Conservation (phyloP, 2,329 filamentous ascomycete genomes). For the Calonectria henricotiae region DNA sequence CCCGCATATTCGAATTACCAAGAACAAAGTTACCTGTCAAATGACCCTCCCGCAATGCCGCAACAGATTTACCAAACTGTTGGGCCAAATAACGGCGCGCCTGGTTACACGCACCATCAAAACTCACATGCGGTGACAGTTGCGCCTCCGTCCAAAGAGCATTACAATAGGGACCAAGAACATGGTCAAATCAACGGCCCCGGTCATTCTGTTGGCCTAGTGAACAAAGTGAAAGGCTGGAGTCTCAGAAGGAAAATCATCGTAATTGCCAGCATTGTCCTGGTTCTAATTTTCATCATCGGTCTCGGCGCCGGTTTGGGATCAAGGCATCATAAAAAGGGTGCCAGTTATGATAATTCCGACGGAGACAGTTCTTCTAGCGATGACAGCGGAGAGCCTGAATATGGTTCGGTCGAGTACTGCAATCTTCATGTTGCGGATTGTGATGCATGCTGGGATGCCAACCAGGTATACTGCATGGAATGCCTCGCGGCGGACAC, state of each 20-base stretch:
- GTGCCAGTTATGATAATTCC: not conserved
- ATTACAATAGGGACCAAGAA: not conserved
- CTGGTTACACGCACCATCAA: not conserved
- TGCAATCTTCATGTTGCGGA: conserved; percentile 1
- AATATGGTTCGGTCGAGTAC: not conserved
- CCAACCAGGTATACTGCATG: conserved; percentile 1
- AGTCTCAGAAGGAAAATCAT: conserved; percentile 1
- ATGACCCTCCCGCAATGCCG: not conserved
- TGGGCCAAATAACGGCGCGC: not conserved
- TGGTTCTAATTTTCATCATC: not conserved
- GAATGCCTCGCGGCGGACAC: conserved; percentile 2
- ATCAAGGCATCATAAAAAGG: not conserved
- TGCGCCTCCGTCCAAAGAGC: not conserved
- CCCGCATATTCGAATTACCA: not conserved
- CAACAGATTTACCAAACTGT: not conserved
- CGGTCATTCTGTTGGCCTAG: not conserved
- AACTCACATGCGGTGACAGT: not conserved
- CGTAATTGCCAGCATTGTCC: not conserved
- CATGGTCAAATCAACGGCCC: not conserved
- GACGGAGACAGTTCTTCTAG: not conserved
- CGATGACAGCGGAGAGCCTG: not conserved
- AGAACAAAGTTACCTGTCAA: not conserved
- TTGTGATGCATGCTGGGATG: not conserved
- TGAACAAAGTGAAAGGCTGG: not conserved
- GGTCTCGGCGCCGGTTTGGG: not conserved